Percentiles rank a stretch among this genome's conserved stretches.
Conservation (phyloP, 805 yeast genomes). For the Isabelozyma pseudorhagii region DNA sequence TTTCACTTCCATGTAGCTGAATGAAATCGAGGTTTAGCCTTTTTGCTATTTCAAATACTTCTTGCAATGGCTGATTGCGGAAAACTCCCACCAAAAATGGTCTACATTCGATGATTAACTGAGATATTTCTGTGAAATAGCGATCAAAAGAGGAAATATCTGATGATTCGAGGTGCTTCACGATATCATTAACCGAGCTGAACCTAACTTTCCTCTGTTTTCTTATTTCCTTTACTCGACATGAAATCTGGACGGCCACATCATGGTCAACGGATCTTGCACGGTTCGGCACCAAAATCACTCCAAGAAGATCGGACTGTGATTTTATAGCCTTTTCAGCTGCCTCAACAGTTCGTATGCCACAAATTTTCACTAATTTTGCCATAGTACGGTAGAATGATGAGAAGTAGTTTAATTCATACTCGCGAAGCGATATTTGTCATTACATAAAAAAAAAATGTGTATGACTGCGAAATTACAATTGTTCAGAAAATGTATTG, state of each 20-base stretch:
- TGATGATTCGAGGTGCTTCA: conserved; percentile 9
- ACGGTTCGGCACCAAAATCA: conserved; percentile 82
- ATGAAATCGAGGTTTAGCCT: conserved; percentile 66
- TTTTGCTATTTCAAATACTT: conserved; percentile 45
- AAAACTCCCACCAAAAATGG: conserved; percentile 88
- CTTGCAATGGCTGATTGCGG: conserved; percentile 71
- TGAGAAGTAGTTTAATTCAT: neutral
- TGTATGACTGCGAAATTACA: neutral
- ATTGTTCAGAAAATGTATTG: too few species aligned
- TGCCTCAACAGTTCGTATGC: conserved; percentile 63
- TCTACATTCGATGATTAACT: conserved; percentile 39
- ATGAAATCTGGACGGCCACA: conserved; percentile 25
- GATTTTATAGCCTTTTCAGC: conserved; percentile 65
- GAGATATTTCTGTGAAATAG: conserved; percentile 24
- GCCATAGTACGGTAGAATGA: conserved; percentile 7
- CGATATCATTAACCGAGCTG: conserved; percentile 15
- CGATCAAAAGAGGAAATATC: conserved; percentile 12
- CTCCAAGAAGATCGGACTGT: conserved; percentile 80
- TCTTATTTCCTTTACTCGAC: conserved; percentile 23
- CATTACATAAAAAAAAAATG: too few species aligned
- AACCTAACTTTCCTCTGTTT: conserved; percentile 11
- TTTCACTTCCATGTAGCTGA: conserved; percentile 76
- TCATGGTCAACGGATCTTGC: conserved; percentile 57
- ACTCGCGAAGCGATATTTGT: neutral
- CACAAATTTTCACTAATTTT: conserved; percentile 78